These are phyloP conservation scores for Candida cerambycidarum DNA, from an alignment of 805 yeast species.

Conservation along the genomic window DNA sequence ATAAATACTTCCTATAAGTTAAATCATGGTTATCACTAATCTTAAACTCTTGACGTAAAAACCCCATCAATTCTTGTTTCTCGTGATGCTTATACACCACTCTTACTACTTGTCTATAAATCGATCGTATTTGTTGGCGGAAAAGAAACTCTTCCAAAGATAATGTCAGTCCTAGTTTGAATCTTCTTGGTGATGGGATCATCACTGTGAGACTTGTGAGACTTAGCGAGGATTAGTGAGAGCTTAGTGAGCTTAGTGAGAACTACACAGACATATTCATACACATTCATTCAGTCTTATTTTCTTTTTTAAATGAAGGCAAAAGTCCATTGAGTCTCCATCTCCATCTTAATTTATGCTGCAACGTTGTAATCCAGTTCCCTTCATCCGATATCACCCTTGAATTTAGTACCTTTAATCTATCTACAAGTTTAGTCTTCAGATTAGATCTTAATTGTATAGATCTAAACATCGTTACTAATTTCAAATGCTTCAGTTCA, in stretches of 20 bases:
- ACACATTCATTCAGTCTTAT: conserved; percentile 4
- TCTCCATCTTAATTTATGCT: conserved; percentile 21
- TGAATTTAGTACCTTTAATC: conserved; percentile 12
- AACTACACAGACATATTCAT: no score
- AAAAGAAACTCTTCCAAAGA: conserved; percentile 42
- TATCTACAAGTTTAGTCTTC: conserved; percentile 13
- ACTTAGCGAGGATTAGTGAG: neutral
- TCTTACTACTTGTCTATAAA: conserved; percentile 34
- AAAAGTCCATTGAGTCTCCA: conserved; percentile 24
- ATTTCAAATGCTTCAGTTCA: conserved; percentile 16
- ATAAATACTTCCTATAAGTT: conserved; percentile 36
- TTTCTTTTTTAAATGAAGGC: conserved; percentile 13
- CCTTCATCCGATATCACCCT: conserved; percentile 1
- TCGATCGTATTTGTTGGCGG: conserved; percentile 31
- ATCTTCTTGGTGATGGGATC: conserved; percentile 4
- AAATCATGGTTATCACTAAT: conserved; percentile 28
- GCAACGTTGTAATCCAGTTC: conserved; percentile 19
- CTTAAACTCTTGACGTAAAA: conserved; percentile 35
- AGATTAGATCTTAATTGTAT: conserved; percentile 16
- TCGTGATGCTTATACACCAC: conserved; percentile 38
- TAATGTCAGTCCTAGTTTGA: conserved; percentile 17
- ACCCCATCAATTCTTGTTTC: conserved; percentile 30
- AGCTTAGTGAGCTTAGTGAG: neutral
- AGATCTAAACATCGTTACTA: conserved; percentile 14
- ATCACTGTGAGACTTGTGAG: neutral